A percentile compares a stretch with the other conserved stretches of the same genome.
phyloP scores from a whole-genome alignment of 1,284 basidiomycete genomes.

The Termitomyces sp. region DNA sequence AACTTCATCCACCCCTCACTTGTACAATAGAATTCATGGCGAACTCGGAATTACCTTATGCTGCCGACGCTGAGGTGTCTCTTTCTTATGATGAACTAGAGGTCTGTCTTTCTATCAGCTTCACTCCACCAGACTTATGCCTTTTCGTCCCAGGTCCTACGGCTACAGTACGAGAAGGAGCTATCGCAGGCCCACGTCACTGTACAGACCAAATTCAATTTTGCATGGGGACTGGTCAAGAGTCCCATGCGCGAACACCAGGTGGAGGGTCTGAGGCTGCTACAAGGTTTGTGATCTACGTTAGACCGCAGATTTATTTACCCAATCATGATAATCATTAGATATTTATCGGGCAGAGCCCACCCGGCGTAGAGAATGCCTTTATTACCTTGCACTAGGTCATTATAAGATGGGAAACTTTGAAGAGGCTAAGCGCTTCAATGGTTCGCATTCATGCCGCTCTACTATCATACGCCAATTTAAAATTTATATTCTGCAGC shows the following conservation, averaged over 20 bases:
- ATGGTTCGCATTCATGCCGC: slow-evolving; percentile 50
- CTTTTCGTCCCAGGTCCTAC: slow-evolving; percentile 57
- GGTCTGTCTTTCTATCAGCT: slow-evolving; percentile 35
- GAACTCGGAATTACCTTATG: slow-evolving; percentile 85
- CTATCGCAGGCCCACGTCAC: slow-evolving; percentile 81
- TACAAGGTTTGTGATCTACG: slow-evolving; percentile 70
- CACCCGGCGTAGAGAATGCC: slow-evolving; percentile 85
- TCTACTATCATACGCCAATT: slow-evolving; percentile 1
- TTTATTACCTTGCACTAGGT: slow-evolving; percentile 95
- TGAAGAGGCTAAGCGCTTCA: slow-evolving; percentile 90
- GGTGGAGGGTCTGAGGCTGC: slow-evolving; percentile 83
- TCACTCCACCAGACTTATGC: slow-evolving; percentile 5
- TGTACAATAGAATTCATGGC: slow-evolving; percentile 37
- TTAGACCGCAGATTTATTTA: neutral
- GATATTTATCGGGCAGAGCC: slow-evolving; percentile 94
- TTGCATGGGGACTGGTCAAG: slow-evolving; percentile 94
- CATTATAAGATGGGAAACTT: slow-evolving; percentile 98
- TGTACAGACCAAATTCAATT: slow-evolving; percentile 97
- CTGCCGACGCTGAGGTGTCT: slow-evolving; percentile 89
- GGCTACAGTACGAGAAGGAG: slow-evolving; percentile 87
- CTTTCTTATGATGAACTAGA: slow-evolving; percentile 87
- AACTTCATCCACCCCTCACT: neutral
- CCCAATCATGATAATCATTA: slow-evolving; percentile 27
- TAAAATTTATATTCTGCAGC: slow-evolving; percentile 38
- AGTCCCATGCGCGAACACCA: slow-evolving; percentile 79